phyloP scores from a whole-genome alignment of 139 green algal species.

The Pseudopediastrum boryanum region DNA sequence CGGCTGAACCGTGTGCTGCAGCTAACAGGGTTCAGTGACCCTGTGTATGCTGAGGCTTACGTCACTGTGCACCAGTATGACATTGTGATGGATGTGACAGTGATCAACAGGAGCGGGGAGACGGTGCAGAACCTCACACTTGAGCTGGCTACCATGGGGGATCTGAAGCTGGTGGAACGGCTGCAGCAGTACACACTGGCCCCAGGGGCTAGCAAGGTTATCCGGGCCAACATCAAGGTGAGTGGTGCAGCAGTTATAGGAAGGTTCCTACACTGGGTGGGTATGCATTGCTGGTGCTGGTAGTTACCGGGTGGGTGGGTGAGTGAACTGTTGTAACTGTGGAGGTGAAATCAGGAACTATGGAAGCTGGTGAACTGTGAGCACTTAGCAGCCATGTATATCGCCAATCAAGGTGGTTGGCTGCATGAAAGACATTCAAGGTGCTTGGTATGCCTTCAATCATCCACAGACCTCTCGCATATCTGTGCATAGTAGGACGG shows the following conservation, averaged over 20 bases:
- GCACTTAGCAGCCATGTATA: no score
- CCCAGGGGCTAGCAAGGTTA: slow-evolving; percentile 74
- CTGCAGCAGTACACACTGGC: slow-evolving; percentile 93
- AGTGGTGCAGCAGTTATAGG: not conserved
- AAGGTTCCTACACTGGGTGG: no score
- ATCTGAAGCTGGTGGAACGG: slow-evolving; percentile 98
- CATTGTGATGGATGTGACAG: slow-evolving; percentile 96
- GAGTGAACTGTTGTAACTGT: no score
- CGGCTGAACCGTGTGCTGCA: slow-evolving; percentile 93
- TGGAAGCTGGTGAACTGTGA: no score
- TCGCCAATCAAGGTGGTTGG: no score
- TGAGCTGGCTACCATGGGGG: slow-evolving; percentile 98
- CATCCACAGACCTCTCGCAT: no score
- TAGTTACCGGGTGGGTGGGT: no score
- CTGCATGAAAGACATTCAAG: no score
- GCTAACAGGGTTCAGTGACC: slow-evolving; percentile 95
- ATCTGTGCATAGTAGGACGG: no score
- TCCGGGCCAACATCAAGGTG: slow-evolving; percentile 96
- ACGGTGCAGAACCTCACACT: slow-evolving; percentile 89
- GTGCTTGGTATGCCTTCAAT: no score
- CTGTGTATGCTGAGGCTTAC: slow-evolving; percentile 97
- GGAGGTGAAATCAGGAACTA: no score
- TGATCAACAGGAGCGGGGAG: slow-evolving; percentile 86
- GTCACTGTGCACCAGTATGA: slow-evolving; percentile 98
- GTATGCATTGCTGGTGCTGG: no score